Evolutionary conservation across 2,329 filamentous ascomycete species (phyloP).

Genomic region (Coniella vitis): DNA sequence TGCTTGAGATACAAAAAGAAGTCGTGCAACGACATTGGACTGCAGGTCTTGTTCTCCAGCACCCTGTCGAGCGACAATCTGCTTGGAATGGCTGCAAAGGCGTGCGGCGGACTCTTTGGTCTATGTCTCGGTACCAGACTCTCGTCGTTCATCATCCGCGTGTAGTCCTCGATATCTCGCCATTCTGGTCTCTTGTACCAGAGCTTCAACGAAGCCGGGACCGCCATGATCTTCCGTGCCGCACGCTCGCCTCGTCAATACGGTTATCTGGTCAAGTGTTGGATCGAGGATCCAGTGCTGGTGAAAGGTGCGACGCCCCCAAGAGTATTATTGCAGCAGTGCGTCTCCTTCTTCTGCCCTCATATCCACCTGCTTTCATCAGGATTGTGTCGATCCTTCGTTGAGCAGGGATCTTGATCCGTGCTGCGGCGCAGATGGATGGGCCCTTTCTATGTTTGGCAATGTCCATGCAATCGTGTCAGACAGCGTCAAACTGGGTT

Average conservation of each 20-base stretch:
- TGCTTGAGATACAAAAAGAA: conserved; percentile 46
- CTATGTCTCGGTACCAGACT: conserved; percentile 10
- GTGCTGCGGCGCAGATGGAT: neutral
- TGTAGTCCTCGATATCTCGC: conserved; percentile 39
- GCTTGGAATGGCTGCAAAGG: conserved; percentile 30
- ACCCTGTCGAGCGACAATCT: conserved; percentile 37
- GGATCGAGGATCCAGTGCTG: too few species aligned
- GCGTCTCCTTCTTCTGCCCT: neutral
- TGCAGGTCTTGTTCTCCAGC: conserved; percentile 42
- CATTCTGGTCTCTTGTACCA: conserved; percentile 47
- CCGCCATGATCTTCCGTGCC: conserved; percentile 26
- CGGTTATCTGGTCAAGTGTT: neutral
- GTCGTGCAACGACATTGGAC: conserved; percentile 42
- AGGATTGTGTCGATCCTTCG: neutral
- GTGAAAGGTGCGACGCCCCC: neutral
- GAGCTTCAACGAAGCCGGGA: conserved; percentile 13
- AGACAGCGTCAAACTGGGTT: neutral
- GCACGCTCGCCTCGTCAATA: neutral
- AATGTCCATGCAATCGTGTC: neutral
- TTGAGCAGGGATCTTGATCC: neutral
- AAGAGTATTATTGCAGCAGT: neutral
- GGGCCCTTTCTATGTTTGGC: conserved; percentile 1
- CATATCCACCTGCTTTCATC: neutral
- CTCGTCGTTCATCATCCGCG: conserved; percentile 28
- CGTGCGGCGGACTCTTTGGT: conserved; percentile 17